Percentiles rank a stretch among this genome's conserved stretches.
Evolutionary conservation across 441 rosid species (phyloP).

Genomic region (Pelargonium exstipulatum): DNA sequence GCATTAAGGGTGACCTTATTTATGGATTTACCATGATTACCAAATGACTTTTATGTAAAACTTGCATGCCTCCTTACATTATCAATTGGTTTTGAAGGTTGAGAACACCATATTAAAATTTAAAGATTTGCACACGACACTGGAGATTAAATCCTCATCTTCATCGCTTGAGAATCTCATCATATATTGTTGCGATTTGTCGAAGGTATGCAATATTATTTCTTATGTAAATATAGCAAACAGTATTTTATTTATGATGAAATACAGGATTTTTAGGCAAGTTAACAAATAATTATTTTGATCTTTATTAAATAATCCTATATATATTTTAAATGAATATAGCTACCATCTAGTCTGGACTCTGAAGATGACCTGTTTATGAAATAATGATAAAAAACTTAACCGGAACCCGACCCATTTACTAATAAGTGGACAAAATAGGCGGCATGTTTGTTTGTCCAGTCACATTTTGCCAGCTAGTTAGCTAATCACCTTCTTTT

Average conservation of each 20-base stretch:
- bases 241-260: background rate
- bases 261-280: background rate
- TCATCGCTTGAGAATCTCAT: conserved; percentile 56
- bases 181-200: conserved; percentile 38
- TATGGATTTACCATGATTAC: background rate
- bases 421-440: too few species aligned
- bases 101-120: conserved; percentile 50
- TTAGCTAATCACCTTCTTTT: background rate
- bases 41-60: background rate
- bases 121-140: conserved; percentile 44
- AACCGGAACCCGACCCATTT: too few species aligned
- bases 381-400: too few species aligned
- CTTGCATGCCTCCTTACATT: conserved; percentile 16
- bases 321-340: background rate
- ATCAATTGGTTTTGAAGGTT: conserved; percentile 40
- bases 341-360: background rate
- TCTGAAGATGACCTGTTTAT: too few species aligned
- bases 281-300: background rate
- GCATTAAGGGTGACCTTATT: too few species aligned
- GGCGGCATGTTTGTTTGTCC: too few species aligned
- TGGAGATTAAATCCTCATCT: conserved; percentile 47
- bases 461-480: too few species aligned
- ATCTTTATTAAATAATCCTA: background rate
- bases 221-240: background rate
- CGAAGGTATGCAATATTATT: conserved; percentile 39